Evolutionary conservation across 768 basidiomycete species (phyloP), one percentile per base, ranked within the genome.

Genomic region (Cystofilobasidium capitatum): DNA sequence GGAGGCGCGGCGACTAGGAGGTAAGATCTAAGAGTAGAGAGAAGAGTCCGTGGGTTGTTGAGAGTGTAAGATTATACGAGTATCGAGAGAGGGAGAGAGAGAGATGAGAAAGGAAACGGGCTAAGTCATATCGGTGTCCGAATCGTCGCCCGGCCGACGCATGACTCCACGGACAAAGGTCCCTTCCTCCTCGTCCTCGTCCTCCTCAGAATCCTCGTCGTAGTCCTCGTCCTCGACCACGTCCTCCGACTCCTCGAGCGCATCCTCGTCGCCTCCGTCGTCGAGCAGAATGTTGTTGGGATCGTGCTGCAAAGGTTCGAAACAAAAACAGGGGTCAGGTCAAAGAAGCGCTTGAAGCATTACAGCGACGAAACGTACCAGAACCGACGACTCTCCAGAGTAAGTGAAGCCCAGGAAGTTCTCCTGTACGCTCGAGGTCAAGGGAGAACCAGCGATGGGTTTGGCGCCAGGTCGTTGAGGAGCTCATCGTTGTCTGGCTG

Each of bases 381-480:
- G 40, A 36, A 64, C 74, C 67, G 76, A 72, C 45, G 74, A 75
- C 68, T 79, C 79, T 45, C 79, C 79, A 40, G 77, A 77, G 70
- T 79, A 80, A 13, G 78, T 93, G 81, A 98, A 98, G 24, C 94
- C 94, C 55, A 87, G 83, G 78, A 98, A 98, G 75, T 96, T 91
- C 79, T 93, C 93, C 79, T 98, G 93, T 55, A 97, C 89, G 74
- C 87, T 89, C 76, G 81, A 89, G 70, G 92, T 93, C 74, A 97
- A 80, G 45, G 89, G 91, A 37, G 83, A 85, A 14, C 84, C 85
- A 47, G 72, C 78, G 36, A 66, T 45, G 7, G 71, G 71, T 12
- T 71, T 68, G 0, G 69, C 49, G 20, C 72, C 69, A 24, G 75
- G 75, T 65, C 75, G 58, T 24, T 58, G 62, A 6, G 72, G 65